A percentile compares a stretch with the other conserved stretches of the same genome.
Evolutionary conservation across 345 rosid genomes (phyloP).

Genomic region (Heritiera fomes): DNA sequence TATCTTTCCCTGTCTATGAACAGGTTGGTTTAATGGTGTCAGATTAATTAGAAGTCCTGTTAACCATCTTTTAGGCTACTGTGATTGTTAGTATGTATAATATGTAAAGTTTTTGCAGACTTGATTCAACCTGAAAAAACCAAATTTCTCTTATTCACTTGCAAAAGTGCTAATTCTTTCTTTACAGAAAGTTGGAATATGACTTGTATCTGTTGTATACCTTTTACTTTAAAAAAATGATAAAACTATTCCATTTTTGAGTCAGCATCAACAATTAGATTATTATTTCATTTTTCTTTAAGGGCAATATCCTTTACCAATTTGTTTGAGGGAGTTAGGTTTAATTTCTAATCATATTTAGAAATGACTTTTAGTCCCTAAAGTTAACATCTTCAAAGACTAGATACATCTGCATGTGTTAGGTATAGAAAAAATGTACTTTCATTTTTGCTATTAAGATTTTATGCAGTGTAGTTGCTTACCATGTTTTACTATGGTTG

Average conservation of each 20-base stretch:
- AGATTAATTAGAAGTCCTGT: background rate
- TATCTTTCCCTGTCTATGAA: slow-evolving; percentile 96
- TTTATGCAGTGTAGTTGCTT: slow-evolving; percentile 10
- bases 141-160: background rate
- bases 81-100: background rate
- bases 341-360: background rate
- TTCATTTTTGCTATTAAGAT: background rate
- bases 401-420: background rate
- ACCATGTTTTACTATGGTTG: slow-evolving; percentile 17
- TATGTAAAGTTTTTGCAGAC: background rate
- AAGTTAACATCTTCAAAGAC: background rate
- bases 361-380: background rate
- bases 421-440: background rate
- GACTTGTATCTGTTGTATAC: background rate
- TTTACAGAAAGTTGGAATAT: background rate
- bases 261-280: background rate
- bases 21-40: slow-evolving; percentile 52
- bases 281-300: background rate
- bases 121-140: background rate
- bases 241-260: background rate
- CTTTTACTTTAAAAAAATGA: background rate
- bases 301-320: background rate
- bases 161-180: background rate
- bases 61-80: background rate
- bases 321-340: background rate